These are phyloP conservation scores for Prototheca cutis DNA, from an alignment of 163 green algal genomes.

Conservation along the genomic window DNA sequence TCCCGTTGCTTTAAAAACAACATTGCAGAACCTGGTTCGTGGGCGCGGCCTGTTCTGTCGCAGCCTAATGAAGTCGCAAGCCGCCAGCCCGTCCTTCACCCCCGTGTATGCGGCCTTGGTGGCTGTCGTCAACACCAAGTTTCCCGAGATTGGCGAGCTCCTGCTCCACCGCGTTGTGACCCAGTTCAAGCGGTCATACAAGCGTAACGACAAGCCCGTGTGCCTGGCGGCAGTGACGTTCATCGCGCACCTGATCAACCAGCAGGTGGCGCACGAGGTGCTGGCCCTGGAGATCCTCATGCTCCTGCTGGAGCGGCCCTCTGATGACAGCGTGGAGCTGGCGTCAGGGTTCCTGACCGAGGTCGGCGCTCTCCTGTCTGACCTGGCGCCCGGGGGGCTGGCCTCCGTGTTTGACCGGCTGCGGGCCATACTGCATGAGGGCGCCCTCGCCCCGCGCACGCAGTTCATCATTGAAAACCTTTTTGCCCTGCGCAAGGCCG, in stretches of 20 bases:
- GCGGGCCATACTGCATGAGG: slow-evolving; percentile 81
- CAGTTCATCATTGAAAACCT: slow-evolving; percentile 93
- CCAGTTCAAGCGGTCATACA: slow-evolving; percentile 88
- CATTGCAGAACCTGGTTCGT: slow-evolving; percentile 84
- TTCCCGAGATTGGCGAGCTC: slow-evolving; percentile 89
- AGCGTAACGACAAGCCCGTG: slow-evolving; percentile 92
- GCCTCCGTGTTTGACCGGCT: slow-evolving; percentile 78
- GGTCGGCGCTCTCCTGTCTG: slow-evolving; percentile 71
- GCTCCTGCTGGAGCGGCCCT: slow-evolving; percentile 86
- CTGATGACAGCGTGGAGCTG: slow-evolving; percentile 88
- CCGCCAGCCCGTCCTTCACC: slow-evolving; percentile 81
- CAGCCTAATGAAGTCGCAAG: slow-evolving; percentile 89
- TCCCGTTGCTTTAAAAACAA: too few relatives aligned
- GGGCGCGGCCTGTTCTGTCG: slow-evolving; percentile 82
- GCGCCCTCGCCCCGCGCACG: slow-evolving; percentile 67
- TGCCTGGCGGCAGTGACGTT: slow-evolving; percentile 72
- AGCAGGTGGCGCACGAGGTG: slow-evolving; percentile 72
- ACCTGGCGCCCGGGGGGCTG: slow-evolving; percentile 53
- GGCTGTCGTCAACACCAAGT: slow-evolving; percentile 94
- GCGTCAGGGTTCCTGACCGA: slow-evolving; percentile 76
- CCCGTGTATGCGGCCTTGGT: slow-evolving; percentile 54
- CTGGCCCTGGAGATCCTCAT: slow-evolving; percentile 83
- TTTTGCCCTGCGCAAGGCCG: slow-evolving; percentile 75
- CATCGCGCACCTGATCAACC: slow-evolving; percentile 91
- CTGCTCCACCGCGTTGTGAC: slow-evolving; percentile 74